Evolutionary conservation across 2,329 filamentous ascomycete species (phyloP), one percentile per base, ranked within the genome.

Genomic region (Furcasterigmium furcatum): DNA sequence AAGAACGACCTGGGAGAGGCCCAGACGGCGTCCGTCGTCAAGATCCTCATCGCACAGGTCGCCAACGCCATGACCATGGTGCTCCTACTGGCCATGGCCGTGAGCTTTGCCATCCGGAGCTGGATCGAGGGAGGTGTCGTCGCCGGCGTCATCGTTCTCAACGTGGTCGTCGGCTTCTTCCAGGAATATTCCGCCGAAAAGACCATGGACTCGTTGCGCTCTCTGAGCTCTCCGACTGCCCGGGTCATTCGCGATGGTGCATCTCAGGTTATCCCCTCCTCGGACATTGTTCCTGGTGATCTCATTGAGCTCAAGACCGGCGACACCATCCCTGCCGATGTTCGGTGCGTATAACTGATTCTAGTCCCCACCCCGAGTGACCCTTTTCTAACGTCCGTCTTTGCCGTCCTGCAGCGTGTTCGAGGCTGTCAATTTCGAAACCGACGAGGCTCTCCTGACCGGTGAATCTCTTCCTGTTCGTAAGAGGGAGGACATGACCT

Each of bases 381-480:
- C 87, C 43, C 69, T 79, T n/a, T 43, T 83, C 10, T 79, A 85
- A 60, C 85, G 55, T 84, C 79, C 58, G 44, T 54, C 20, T 18
- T 35, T 16, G 7, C 16, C 32, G 7, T 35, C 16, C 16, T 12
- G 7, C 40, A 63, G 61, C 14, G 58, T 75, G 8, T 60, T 77
- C 46, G 74, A 80, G 44, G 71, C 67, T 32, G 67, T 77, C 61
- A 79, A 81, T 51, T 73, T 79, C 40, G 76, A 77, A 47, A 76
- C 77, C 16, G 79, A 84, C 46, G 81, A 85, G 59, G 78, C 80
- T 9, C 70, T 82, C 20, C 67, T 85, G 19, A 85, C 80, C 13
- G 80, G 80, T 35, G 81, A 85, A 63, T 80, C 79, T 13, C 64
- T 82, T 4, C 80, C 80, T 24, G 74, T 82, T 5, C 68, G 65